Base-by-base conservation (phyloP, 345 rosid species). In the Linum usitatissimum region DNA sequence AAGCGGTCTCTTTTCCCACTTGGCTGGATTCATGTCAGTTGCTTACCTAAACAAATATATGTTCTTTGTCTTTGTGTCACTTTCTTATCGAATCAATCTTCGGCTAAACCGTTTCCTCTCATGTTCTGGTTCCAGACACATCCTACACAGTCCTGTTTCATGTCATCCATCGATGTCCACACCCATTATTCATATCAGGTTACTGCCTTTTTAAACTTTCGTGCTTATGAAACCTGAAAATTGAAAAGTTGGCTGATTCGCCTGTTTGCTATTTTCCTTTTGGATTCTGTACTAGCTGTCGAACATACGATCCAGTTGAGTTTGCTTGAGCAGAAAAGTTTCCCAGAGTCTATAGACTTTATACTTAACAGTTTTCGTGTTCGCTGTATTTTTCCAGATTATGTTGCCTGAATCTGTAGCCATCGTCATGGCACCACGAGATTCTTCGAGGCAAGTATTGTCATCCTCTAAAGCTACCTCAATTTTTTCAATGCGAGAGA, bases 171-270 rank as follows among this genome's bases (percentile, higher is more conserved):
- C 66, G 99, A 93, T 82, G 75, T 93, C 65, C 99, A 93, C 77
- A 93, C 99, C 48, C 99, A 93, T 75, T 93, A 90, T 74, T 87
- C 99, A 8, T 93, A 93, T 72, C 97, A 93, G 96, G 97, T 87
- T 61, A 34, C 60, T 71, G 55, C 65, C 57, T 23, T 23, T 23
- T 23, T 2, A 23, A 23, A 71, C 56, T 42, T 39, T 45, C 30
- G 5, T 40, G 13, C 48, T 40, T 40, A 7, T 40, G 48, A 40
- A 40, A 7, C 48, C 48, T 5, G 48, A 40, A 40, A 40, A 7
- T 40, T 1, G 5, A 12, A 12, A 40, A 6, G 2, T 40, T 40
- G 48, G 13, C 38, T 34, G 3, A 34, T 34, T 34, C 3, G 38
- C 8, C 38, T 34, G 38, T 34, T 34, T 7, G 38, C 38, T 34